Percentiles rank a stretch among this genome's conserved stretches.
These are phyloP conservation scores for Lachancea lanzarotensis DNA, from an alignment of 805 yeast species.

Conservation along the genomic window DNA sequence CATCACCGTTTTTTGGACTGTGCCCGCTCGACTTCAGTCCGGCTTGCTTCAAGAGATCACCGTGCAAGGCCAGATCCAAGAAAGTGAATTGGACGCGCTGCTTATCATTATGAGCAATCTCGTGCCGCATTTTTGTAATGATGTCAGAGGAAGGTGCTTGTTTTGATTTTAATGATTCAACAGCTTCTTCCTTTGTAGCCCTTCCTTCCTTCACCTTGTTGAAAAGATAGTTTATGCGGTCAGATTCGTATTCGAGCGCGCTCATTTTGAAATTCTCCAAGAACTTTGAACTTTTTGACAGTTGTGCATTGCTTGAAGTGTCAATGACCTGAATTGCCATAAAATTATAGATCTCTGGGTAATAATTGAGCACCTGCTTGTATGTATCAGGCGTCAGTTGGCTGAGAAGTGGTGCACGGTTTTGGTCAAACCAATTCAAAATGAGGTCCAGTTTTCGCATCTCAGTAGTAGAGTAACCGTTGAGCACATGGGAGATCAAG, in stretches of 20 bases:
- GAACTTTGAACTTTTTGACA: conserved; percentile 20
- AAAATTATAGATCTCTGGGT: conserved; percentile 16
- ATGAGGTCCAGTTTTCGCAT: conserved; percentile 46
- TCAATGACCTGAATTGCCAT: conserved; percentile 21
- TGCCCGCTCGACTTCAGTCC: conserved; percentile 20
- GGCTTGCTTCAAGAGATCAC: conserved; percentile 23
- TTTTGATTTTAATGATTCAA: conserved; percentile 38
- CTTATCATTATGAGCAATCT: conserved; percentile 41
- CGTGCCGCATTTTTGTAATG: conserved; percentile 42
- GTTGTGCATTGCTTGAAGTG: conserved; percentile 16
- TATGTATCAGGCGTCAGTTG: conserved; percentile 41
- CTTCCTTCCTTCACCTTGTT: conserved; percentile 35
- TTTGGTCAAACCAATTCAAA: conserved; percentile 42
- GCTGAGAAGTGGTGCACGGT: conserved; percentile 46
- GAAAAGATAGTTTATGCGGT: conserved; percentile 38
- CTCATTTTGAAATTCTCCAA: conserved; percentile 25
- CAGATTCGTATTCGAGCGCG: conserved; percentile 44
- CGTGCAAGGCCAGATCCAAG: conserved; percentile 42
- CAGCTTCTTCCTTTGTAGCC: conserved; percentile 38
- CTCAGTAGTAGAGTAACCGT: conserved; percentile 59
- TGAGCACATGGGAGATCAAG: conserved; percentile 46
- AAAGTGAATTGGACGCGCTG: conserved; percentile 41
- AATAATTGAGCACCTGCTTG: conserved; percentile 12
- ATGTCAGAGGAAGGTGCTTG: conserved; percentile 40
- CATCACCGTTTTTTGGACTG: conserved; percentile 46